phyloP scores from a whole-genome alignment of 768 basidiomycete genomes.

The Amanita polypyramis region DNA sequence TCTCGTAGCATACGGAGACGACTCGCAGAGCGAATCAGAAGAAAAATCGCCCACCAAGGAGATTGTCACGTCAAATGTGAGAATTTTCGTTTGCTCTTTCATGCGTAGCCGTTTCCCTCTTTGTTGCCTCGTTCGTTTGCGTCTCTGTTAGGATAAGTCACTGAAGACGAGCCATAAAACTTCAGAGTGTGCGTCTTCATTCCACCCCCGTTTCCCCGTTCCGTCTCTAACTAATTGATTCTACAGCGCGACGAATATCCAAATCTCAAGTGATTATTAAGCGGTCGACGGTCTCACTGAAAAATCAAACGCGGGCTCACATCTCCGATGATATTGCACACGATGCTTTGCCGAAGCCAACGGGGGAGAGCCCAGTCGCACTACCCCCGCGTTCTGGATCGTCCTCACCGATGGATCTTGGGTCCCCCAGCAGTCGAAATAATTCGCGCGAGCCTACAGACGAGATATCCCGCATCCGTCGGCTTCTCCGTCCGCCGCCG shows the following conservation, averaged over 20 bases:
- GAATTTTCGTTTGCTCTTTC: conserved; percentile 33
- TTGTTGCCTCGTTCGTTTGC: conserved; percentile 47
- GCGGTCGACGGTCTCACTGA: conserved; percentile 33
- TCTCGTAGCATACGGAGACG: conserved; percentile 54
- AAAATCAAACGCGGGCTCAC: conserved; percentile 38
- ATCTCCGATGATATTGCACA: conserved; percentile 33
- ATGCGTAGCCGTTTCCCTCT: conserved; percentile 47
- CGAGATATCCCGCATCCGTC: conserved; percentile 45
- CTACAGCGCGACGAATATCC: conserved; percentile 27
- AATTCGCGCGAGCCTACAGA: conserved; percentile 20
- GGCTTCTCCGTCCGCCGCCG: conserved; percentile 48
- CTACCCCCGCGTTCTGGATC: neutral
- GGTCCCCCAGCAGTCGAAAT: conserved; percentile 11
- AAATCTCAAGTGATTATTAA: conserved; percentile 57
- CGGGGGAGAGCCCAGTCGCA: neutral
- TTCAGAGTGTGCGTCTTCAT: conserved; percentile 30
- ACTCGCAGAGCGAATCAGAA: conserved; percentile 51
- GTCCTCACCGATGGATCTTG: conserved; percentile 5
- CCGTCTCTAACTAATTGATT: neutral
- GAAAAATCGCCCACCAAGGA: conserved; percentile 24
- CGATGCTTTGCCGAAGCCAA: conserved; percentile 5
- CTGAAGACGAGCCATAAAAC: conserved; percentile 26
- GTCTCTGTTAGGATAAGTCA: conserved; percentile 54
- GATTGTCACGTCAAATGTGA: conserved; percentile 40
- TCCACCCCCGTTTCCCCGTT: conserved; percentile 10